Percentiles rank a stretch among this genome's conserved stretches.
These are phyloP conservation scores for Didymella lethalis DNA, from an alignment of 2,329 filamentous ascomycete species.

Conservation along the genomic window DNA sequence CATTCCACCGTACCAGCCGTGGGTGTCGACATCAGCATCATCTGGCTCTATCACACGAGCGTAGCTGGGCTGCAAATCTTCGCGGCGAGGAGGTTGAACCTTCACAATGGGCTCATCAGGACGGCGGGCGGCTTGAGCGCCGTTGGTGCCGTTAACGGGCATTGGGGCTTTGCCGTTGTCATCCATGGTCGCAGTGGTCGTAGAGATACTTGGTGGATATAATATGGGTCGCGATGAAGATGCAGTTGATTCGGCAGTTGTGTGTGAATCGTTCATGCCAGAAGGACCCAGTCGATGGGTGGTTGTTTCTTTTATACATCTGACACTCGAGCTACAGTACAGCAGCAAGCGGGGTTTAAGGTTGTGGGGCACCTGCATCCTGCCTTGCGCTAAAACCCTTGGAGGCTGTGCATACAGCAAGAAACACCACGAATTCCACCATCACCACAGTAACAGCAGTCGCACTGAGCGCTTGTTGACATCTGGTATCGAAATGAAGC, in stretches of 20 bases:
- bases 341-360: slow-evolving; percentile 28
- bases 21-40: slow-evolving; percentile 70
- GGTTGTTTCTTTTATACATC: slow-evolving; percentile 31
- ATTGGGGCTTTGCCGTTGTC: slow-evolving; percentile 52
- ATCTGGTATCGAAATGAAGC: neutral
- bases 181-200: slow-evolving; percentile 36
- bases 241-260: slow-evolving; percentile 31
- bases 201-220: slow-evolving; percentile 18
- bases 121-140: slow-evolving; percentile 15
- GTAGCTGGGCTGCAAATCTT: slow-evolving; percentile 86
- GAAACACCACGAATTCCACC: neutral
- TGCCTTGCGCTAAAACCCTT: slow-evolving; percentile 13
- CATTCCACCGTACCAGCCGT: slow-evolving; percentile 91
- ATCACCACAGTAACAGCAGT: slow-evolving; percentile 12
- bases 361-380: slow-evolving; percentile 14
- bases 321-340: slow-evolving; percentile 19
- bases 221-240: slow-evolving; percentile 40
- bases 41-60: slow-evolving; percentile 70
- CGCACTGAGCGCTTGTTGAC: neutral
- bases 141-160: slow-evolving; percentile 28
- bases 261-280: slow-evolving; percentile 23
- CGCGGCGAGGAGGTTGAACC: slow-evolving; percentile 80
- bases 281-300: slow-evolving; percentile 18
- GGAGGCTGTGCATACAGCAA: slow-evolving; percentile 17
- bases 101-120: slow-evolving; percentile 53